Evolutionary conservation across 257 asterid genomes (phyloP).

Genomic region (Paraleonurus japonicus): DNA sequence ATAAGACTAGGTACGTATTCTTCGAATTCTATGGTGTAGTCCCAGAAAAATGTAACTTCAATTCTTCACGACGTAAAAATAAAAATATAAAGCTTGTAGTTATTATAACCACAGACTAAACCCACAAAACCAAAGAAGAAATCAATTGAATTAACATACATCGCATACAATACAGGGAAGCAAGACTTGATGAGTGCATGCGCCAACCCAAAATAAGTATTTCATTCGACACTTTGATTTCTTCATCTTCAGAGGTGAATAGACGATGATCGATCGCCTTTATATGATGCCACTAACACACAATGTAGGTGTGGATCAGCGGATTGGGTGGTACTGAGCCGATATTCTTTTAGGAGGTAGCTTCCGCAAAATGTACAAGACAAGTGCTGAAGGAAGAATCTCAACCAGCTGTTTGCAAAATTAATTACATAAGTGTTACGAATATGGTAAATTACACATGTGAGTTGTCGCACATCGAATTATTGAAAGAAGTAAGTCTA

Average conservation of each 20-base stretch:
- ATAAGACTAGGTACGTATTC: no score
- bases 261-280: background rate
- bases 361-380: constrained; percentile 65
- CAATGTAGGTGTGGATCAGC: constrained; percentile 13
- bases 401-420: constrained; percentile 58
- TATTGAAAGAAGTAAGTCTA: no score
- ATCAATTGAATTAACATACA: background rate
- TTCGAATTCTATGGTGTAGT: no score
- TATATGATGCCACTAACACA: constrained; percentile 1
- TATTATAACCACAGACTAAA: background rate
- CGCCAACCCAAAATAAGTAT: constrained; percentile 24
- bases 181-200: background rate
- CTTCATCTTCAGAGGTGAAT: constrained; percentile 8
- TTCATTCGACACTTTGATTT: constrained; percentile 19
- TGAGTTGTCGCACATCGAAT: no score
- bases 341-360: constrained; percentile 64
- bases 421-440: constrained; percentile 13
- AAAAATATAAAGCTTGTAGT: background rate
- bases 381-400: constrained; percentile 63
- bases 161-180: constrained; percentile 11
- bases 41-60: no score
- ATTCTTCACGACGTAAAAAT: background rate
- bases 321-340: constrained; percentile 61
- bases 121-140: constrained; percentile 16
- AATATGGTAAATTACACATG: no score